phyloP scores from a whole-genome alignment of 805 yeast species.

The Schizosaccharomyces japonicus region DNA sequence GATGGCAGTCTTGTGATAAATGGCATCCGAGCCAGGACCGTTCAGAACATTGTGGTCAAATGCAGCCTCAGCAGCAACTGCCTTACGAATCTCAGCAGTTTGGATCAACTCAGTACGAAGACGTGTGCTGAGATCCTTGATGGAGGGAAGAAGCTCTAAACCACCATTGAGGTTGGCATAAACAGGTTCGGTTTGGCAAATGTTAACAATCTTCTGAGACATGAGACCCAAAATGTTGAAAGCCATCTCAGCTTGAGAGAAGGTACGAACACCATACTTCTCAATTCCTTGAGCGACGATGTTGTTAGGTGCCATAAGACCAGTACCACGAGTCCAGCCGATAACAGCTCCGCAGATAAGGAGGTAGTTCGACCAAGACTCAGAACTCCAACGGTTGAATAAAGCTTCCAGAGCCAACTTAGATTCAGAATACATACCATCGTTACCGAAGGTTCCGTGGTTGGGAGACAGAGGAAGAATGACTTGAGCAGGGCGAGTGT shows the following conservation, averaged over 20 bases:
- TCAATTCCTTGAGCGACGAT: constrained; percentile 95
- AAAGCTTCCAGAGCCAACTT: constrained; percentile 84
- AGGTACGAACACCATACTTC: constrained; percentile 84
- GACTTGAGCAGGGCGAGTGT: constrained; percentile 96
- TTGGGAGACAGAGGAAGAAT: constrained; percentile 92
- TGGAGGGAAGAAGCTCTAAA: constrained; percentile 72
- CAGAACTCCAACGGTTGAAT: constrained; percentile 97
- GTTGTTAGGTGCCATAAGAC: constrained; percentile 92
- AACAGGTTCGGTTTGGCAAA: constrained; percentile 83
- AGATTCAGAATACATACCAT: constrained; percentile 95
- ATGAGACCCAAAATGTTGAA: constrained; percentile 86
- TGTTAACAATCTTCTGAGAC: constrained; percentile 60
- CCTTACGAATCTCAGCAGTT: constrained; percentile 79
- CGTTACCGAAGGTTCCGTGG: constrained; percentile 97
- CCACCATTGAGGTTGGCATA: constrained; percentile 99
- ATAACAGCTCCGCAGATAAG: constrained; percentile 95
- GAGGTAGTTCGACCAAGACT: constrained; percentile 82
- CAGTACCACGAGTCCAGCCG: constrained; percentile 99
- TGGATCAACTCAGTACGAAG: constrained; percentile 52
- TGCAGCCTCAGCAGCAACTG: constrained; percentile 81
- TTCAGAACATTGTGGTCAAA: constrained; percentile 65
- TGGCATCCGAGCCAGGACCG: constrained; percentile 73
- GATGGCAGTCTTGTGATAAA: constrained; percentile 50
- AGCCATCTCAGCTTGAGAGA: constrained; percentile 98
- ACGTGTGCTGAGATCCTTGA: constrained; percentile 63